Base-by-base conservation (phyloP, 768 basidiomycete genomes). In the Ramaria sp. region DNA sequence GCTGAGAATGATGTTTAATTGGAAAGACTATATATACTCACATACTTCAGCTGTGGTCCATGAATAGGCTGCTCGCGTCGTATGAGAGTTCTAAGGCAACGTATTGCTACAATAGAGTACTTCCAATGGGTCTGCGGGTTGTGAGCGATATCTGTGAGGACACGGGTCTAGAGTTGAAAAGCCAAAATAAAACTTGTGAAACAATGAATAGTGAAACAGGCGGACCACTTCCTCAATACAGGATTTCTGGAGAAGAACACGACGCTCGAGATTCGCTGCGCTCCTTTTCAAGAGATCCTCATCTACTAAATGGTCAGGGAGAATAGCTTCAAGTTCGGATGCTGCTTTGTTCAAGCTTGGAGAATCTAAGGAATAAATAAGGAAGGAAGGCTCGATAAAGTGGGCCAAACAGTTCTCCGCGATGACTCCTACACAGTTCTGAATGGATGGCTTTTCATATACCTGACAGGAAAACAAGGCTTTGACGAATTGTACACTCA, bases 371-470 rank as follows among this genome's bases (percentile, higher is more conserved):
- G 73, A 69, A 59, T 80, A 82, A 24, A 81, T 67, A 15, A 81
- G 65, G 58, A 71, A 73, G 57, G 71, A 77, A 3, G 83, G 84
- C 59, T 88, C 86, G 6, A 73, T 66, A 56, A 88, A 81, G 48
- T 42, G 37, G 5, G 13, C 60, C 71, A 18, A 55, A 84, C 81
- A 78, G 57, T 81, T 81, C 59, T 85, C 81, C 20, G 77, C 76
- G 10, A 90, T 74, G 3, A 74, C 71, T 2, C 77, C 74, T 39
- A 88, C 79, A 56, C 77, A 77, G 50, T 81, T 78, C 70, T 90
- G 88, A 48, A 90, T 83, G 0, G 86, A 88, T 6, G 85, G 83
- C 77, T 91, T 91, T 68, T 92, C 89, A 61, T 93, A 88, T 54
- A 85, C 79, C 63, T 90, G 87, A 57, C 85, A 89, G 1, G 64